phyloP scores from a whole-genome alignment of 371 early-diverging fungal species.

The Entomophthora muscae region DNA sequence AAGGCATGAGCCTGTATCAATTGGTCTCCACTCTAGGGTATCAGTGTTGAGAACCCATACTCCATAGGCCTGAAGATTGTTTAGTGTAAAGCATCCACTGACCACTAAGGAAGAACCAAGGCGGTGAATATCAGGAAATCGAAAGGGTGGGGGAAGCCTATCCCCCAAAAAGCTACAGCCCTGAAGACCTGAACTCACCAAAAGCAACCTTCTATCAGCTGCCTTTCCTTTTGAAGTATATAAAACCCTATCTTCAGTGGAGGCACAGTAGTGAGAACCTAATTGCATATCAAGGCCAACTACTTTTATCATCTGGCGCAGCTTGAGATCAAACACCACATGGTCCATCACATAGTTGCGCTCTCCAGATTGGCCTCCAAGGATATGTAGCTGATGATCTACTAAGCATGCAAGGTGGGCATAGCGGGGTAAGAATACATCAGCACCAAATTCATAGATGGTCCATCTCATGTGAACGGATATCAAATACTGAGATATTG shows the following conservation, averaged over 20 bases:
- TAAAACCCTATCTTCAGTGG: neutral
- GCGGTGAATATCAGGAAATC: constrained; percentile 51
- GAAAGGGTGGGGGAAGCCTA: constrained; percentile 40
- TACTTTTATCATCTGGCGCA: neutral
- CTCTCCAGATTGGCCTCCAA: constrained; percentile 67
- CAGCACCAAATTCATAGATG: constrained; percentile 10
- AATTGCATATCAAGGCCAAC: neutral
- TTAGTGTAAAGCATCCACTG: constrained; percentile 51
- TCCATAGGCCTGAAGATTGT: constrained; percentile 42
- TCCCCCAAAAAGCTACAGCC: neutral
- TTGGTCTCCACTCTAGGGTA: constrained; percentile 42
- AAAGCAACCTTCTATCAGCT: neutral
- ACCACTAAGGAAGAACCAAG: constrained; percentile 49
- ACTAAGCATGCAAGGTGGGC: constrained; percentile 47
- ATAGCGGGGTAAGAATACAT: constrained; percentile 31
- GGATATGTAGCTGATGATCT: constrained; percentile 32
- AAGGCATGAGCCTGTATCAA: constrained; percentile 43
- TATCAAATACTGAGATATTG: constrained; percentile 35
- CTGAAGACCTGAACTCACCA: neutral
- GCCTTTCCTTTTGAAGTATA: neutral
- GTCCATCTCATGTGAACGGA: neutral
- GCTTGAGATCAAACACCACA: constrained; percentile 47
- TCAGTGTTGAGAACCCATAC: constrained; percentile 53
- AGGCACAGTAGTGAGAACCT: neutral
- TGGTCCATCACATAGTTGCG: constrained; percentile 58